These are phyloP conservation scores for Colletotrichum sp. DNA, from an alignment of 2,329 filamentous ascomycete genomes.

Conservation along the genomic window DNA sequence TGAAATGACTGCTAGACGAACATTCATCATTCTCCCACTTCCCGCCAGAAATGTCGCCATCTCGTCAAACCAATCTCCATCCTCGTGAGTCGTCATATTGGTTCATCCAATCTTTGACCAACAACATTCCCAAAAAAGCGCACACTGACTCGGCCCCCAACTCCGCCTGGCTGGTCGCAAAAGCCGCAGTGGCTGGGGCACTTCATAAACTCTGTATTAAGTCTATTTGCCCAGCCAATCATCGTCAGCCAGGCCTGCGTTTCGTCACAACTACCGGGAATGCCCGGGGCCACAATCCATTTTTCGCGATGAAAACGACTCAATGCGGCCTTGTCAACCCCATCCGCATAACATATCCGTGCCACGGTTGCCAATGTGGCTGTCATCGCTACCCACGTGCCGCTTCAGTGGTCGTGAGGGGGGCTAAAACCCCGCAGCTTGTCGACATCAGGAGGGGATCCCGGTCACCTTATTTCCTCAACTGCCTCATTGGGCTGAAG, in stretches of 20 bases:
- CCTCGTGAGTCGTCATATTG: neutral
- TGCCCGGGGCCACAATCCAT: neutral
- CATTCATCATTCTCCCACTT: neutral
- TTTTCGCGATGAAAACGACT: neutral
- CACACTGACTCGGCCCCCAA: neutral
- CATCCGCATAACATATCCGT: neutral
- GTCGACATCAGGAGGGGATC: neutral
- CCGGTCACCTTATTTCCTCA: neutral
- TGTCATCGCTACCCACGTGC: neutral
- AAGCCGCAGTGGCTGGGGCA: neutral
- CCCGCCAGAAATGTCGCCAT: neutral
- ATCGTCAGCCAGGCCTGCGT: neutral
- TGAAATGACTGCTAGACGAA: neutral
- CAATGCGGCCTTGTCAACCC: neutral
- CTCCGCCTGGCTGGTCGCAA: neutral
- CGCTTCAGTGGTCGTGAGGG: neutral
- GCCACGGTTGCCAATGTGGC: neutral
- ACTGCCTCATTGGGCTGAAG: conserved; percentile 2
- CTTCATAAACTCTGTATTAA: neutral
- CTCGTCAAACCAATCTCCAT: neutral
- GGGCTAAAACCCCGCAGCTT: neutral
- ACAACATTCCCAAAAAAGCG: neutral
- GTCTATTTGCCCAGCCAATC: neutral
- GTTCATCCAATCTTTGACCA: neutral
- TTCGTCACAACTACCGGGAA: neutral